These are phyloP conservation scores for Arachis hypogaea DNA, from an alignment of 306 rosid species.

Conservation along the genomic window DNA sequence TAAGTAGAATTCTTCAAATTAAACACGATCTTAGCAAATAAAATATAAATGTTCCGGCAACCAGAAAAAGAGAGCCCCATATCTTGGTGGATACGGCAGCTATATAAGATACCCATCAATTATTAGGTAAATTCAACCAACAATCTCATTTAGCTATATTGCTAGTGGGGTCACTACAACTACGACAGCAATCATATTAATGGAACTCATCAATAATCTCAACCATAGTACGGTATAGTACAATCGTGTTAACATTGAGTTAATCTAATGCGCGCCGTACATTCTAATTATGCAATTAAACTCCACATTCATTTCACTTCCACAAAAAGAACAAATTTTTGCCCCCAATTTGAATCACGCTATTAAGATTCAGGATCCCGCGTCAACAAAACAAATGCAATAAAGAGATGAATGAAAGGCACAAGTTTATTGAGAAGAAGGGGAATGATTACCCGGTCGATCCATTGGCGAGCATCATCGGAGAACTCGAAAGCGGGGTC, in stretches of 20 bases:
- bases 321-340: neutral
- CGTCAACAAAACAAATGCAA: neutral
- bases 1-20: neutral
- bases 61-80: neutral
- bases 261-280: neutral
- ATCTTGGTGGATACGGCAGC: too few species aligned
- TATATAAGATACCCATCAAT: too few species aligned
- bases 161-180: neutral
- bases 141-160: neutral
- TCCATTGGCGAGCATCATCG: constrained; percentile 70
- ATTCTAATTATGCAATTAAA: constrained; percentile 9
- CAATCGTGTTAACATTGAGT: neutral
- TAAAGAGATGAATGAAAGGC: neutral
- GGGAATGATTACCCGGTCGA: constrained; percentile 53
- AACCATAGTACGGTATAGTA: neutral
- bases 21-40: neutral
- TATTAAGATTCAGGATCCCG: neutral
- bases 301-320: neutral
- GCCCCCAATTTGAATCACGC: neutral
- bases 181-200: neutral
- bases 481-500: constrained; percentile 83
- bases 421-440: neutral
- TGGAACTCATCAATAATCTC: neutral
- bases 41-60: neutral
- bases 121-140: neutral